Evolutionary conservation across 495 filamentous ascomycete genomes (phyloP), one percentile per base, ranked within the genome.

Genomic region (Penicillium pulvis): DNA sequence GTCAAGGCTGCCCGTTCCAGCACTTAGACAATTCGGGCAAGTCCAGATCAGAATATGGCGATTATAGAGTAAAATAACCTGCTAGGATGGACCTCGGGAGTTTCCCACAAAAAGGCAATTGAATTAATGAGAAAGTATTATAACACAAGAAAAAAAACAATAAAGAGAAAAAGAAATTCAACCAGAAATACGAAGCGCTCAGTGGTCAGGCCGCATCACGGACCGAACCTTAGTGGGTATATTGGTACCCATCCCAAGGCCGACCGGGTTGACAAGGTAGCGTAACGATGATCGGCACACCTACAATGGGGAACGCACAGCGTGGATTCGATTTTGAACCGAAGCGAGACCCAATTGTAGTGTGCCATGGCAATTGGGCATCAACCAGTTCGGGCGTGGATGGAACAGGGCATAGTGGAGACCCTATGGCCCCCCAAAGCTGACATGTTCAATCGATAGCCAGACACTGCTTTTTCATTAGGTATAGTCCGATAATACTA

Each of bases 291-390:
- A 63, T 66, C 62, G 52, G 59, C 57, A 33, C 59, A 59, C 57
- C 60, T 59, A 63, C 57, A 65, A 64, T 62, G 41, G 50, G 56
- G 52, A 58, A 61, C 49, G 48, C 57, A 55, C 65, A 66, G 54
- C 65, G 55, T 61, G 53, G 23, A 61, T 67, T 73, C 58, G 45
- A 71, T 60, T 59, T 57, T 57, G 53, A 63, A 63, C 58, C 44
- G 54, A 60, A 56, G 58, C 53, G 64, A 59, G 56, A 60, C 73
- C 51, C 72, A 74, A 75, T 73, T 63, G 69, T 36, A 36, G 55
- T 56, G 64, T 60, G 61, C 67, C 66, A 63, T 61, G 56, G 24
- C 66, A 52, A 73, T 79, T 79, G 76, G 76, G 76, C 75, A 79
- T 70, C 75, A 79, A 77, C 45, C 41, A 35, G 57, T 71, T 55